These are phyloP conservation scores for Quercus lobata DNA, from an alignment of 331 rosid genomes.

Conservation along the genomic window DNA sequence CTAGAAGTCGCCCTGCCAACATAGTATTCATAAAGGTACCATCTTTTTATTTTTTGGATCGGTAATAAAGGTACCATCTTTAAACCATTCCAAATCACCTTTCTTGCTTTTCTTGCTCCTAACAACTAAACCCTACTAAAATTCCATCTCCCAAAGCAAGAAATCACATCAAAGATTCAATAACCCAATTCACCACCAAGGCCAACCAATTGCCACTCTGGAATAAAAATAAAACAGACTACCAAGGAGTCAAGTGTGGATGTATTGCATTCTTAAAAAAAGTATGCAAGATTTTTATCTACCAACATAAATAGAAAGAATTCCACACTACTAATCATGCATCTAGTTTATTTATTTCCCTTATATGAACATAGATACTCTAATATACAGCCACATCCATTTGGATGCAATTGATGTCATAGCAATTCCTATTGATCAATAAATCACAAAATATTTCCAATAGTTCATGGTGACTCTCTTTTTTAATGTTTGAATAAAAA, in stretches of 20 bases:
- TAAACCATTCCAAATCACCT: background rate
- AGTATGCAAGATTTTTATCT: background rate
- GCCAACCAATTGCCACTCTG: too few species aligned
- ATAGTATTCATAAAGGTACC: background rate
- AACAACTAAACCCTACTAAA: background rate
- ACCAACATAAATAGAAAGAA: background rate
- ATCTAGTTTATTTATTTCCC: background rate
- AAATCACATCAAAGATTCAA: too few species aligned
- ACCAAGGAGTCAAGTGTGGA: too few species aligned
- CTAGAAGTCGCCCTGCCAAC: background rate
- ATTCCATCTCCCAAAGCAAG: too few species aligned
- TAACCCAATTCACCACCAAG: too few species aligned
- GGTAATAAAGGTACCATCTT: too few species aligned
- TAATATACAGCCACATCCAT: background rate
- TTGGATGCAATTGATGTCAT: background rate
- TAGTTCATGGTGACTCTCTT: background rate
- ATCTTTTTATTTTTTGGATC: background rate
- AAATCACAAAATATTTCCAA: background rate
- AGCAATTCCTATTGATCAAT: background rate
- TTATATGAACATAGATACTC: background rate
- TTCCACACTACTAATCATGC: background rate
- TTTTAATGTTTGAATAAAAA: too few species aligned
- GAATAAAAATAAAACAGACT: too few species aligned
- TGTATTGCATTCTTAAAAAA: too few species aligned
- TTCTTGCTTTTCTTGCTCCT: background rate